These are phyloP conservation scores for Erigeron canadensis DNA, from an alignment of 129 eudicot species.

Conservation along the genomic window DNA sequence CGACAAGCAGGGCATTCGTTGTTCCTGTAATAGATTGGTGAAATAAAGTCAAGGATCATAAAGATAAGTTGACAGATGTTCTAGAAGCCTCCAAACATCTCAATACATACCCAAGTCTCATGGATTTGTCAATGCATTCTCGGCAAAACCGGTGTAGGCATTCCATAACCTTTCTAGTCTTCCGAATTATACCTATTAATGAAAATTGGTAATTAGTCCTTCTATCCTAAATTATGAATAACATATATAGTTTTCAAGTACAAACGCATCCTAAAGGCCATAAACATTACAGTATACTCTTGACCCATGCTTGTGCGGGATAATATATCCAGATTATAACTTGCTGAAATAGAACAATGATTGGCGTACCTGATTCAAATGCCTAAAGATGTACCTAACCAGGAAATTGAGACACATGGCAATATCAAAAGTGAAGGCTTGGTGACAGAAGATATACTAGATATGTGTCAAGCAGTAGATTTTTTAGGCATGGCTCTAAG, in stretches of 20 bases:
- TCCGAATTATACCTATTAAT: slow-evolving; percentile 73
- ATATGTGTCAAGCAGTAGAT: too few relatives aligned
- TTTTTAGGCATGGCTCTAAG: too few relatives aligned
- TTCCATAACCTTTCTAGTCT: slow-evolving; percentile 96
- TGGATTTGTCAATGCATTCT: slow-evolving; percentile 94
- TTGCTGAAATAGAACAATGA: neutral
- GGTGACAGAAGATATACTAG: too few relatives aligned
- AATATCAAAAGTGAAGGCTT: too few relatives aligned
- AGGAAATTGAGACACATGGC: neutral
- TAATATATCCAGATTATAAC: neutral
- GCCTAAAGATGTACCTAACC: neutral
- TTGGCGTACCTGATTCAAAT: too few relatives aligned
- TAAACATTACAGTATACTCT: neutral
- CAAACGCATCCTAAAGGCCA: neutral
- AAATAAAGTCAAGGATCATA: slow-evolving; percentile 1
- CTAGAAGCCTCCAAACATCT: slow-evolving; percentile 5
- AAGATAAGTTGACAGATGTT: neutral
- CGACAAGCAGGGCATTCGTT: slow-evolving; percentile 80
- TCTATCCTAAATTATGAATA: too few relatives aligned
- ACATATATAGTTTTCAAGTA: too few relatives aligned
- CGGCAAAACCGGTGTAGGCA: slow-evolving; percentile 98
- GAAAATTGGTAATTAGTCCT: slow-evolving; percentile 7
- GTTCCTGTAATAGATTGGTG: slow-evolving; percentile 40
- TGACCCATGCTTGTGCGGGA: neutral
- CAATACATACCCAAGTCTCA: slow-evolving; percentile 79